phyloP scores from a whole-genome alignment of 768 basidiomycete species.

The Mycena vulgaris region DNA sequence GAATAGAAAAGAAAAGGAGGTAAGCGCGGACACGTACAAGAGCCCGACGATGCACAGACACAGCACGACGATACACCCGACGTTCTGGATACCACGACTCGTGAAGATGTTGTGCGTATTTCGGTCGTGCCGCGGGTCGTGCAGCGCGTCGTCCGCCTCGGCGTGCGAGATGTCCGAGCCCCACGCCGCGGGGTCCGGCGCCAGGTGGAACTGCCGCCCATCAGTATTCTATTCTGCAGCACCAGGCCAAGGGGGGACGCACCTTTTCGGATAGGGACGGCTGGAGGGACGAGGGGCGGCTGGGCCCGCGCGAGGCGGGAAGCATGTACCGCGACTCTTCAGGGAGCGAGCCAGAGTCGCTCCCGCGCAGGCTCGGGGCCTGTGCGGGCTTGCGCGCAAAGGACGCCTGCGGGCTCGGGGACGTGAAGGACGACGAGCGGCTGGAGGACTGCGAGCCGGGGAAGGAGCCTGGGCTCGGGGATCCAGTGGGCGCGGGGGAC shows the following conservation, averaged over 20 bases:
- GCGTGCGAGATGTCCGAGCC: conserved; percentile 25
- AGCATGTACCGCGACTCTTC: conserved; percentile 29
- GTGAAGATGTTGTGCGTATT: conserved; percentile 34
- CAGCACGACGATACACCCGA: conserved; percentile 20
- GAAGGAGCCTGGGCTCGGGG: too few species aligned
- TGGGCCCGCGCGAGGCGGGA: not conserved
- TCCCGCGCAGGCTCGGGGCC: not conserved
- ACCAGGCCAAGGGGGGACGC: not conserved
- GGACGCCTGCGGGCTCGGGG: conserved; percentile 4
- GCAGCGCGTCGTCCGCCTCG: conserved; percentile 26
- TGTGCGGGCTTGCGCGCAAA: conserved; percentile 11
- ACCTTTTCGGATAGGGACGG: conserved; percentile 34
- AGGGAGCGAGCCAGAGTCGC: conserved; percentile 5
- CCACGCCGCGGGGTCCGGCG: conserved; percentile 26
- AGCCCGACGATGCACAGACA: conserved; percentile 14
- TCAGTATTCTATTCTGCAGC: not conserved
- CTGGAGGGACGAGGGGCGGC: conserved; percentile 1
- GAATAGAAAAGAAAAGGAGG: conserved; percentile 40
- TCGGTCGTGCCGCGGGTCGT: conserved; percentile 14
- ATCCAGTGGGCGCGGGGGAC: too few species aligned
- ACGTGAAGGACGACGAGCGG: too few species aligned
- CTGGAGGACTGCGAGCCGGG: too few species aligned
- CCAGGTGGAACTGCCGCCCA: conserved; percentile 25
- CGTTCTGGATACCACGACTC: conserved; percentile 2
- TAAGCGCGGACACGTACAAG: conserved; percentile 49